phyloP scores from a whole-genome alignment of 257 asterid genomes.

The Capsicum baccatum region DNA sequence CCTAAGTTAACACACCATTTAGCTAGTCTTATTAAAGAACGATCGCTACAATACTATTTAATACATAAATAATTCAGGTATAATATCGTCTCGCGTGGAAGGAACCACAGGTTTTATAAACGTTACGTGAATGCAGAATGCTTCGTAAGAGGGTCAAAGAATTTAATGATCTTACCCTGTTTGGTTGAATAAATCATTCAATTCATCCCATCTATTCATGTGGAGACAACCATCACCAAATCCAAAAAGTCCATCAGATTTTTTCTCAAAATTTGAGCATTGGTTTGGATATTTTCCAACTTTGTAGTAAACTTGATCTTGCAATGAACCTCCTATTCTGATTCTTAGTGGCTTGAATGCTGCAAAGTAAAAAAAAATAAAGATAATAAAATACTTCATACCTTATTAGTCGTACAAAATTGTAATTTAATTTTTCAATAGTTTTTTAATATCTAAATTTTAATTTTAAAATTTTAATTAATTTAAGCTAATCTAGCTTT shows the following conservation, averaged over 20 bases:
- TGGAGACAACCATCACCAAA: constrained; percentile 65
- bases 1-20: too few relatives aligned
- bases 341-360: constrained; percentile 67
- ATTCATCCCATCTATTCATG: constrained; percentile 74
- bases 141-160: not conserved
- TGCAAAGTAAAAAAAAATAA: constrained; percentile 30
- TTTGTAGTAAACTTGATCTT: constrained; percentile 67
- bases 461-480: too few relatives aligned
- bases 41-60: too few relatives aligned
- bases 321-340: constrained; percentile 74
- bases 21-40: too few relatives aligned
- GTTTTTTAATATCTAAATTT: too few relatives aligned
- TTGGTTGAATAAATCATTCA: constrained; percentile 54
- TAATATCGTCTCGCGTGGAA: too few relatives aligned
- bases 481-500: too few relatives aligned
- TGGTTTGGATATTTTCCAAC: constrained; percentile 49
- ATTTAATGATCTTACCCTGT: constrained; percentile 54
- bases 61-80: too few relatives aligned
- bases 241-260: constrained; percentile 50
- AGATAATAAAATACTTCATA: not conserved
- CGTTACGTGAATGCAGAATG: not conserved
- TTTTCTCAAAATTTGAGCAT: constrained; percentile 61
- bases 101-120: too few relatives aligned
- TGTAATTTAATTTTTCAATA: too few relatives aligned
- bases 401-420: too few relatives aligned